Percentiles rank a stretch among this genome's conserved stretches.
phyloP scores from a whole-genome alignment of 1,284 basidiomycete species.

The Boletus semigastroideus region DNA sequence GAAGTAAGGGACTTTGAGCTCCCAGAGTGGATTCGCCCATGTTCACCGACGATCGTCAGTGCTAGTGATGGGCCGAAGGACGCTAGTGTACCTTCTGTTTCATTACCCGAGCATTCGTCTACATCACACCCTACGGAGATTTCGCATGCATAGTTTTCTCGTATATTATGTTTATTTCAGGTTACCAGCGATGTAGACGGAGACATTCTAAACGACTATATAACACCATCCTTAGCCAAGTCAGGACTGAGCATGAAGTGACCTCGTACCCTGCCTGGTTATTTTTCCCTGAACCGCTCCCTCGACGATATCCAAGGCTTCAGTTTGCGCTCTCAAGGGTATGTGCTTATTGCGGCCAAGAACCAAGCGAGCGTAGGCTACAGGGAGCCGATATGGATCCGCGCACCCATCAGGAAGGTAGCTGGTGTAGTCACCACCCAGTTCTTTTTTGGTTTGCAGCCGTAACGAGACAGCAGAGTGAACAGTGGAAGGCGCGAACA shows the following conservation, averaged over 20 bases:
- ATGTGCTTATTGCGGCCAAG: constrained; percentile 46
- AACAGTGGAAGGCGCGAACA: constrained; percentile 20
- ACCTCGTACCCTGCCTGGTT: constrained; percentile 12
- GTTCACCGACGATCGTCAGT: constrained; percentile 17
- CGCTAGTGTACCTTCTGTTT: constrained; percentile 1
- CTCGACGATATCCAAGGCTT: constrained; percentile 34
- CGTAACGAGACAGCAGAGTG: constrained; percentile 8
- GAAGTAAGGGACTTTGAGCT: constrained; percentile 48
- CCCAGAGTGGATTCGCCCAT: constrained; percentile 42
- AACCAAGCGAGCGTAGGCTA: constrained; percentile 41
- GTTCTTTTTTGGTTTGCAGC: constrained; percentile 36
- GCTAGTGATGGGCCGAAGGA: constrained; percentile 13
- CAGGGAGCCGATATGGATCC: constrained; percentile 29
- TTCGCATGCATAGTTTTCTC: constrained; percentile 14
- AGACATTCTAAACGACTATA: constrained; percentile 13
- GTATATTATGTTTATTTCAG: constrained; percentile 38
- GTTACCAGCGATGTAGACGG: constrained; percentile 3
- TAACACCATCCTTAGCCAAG: background rate
- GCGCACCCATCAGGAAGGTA: constrained; percentile 33
- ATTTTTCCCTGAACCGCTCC: constrained; percentile 13
- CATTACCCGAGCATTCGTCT: constrained; percentile 10
- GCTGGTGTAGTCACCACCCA: constrained; percentile 52
- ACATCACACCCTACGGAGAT: constrained; percentile 12
- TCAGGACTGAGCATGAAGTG: background rate
- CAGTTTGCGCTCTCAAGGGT: constrained; percentile 33